Conservation (phyloP, 2,329 filamentous ascomycete species). For the Ophiognomonia clavigignenti-juglandacearum region DNA sequence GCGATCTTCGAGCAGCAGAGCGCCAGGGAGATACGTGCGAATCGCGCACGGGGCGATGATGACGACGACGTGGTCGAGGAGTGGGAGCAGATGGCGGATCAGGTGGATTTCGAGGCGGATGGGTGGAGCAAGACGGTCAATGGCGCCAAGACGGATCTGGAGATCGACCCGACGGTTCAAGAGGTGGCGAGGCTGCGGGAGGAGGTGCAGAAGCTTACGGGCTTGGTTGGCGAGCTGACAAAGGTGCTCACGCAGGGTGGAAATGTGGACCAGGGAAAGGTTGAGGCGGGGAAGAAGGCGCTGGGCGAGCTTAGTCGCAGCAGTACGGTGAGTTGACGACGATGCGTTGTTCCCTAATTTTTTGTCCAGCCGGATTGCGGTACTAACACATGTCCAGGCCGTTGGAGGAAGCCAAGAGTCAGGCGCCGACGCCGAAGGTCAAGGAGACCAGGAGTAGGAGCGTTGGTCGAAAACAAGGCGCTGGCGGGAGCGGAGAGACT, state of each 20-base stretch:
- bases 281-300: constrained; percentile 8
- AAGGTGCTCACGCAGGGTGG: constrained; percentile 17
- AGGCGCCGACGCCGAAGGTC: not conserved
- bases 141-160: constrained; percentile 73
- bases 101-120: constrained; percentile 75
- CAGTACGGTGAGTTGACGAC: constrained; percentile 15
- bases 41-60: constrained; percentile 74
- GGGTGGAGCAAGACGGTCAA: constrained; percentile 81
- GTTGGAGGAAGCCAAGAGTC: constrained; percentile 10
- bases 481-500: too few relatives aligned
- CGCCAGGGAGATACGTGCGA: constrained; percentile 63
- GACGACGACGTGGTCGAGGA: constrained; percentile 88
- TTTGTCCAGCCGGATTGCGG: not conserved
- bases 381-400: not conserved
- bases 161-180: constrained; percentile 69
- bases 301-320: constrained; percentile 7
- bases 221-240: constrained; percentile 32
- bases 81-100: constrained; percentile 77
- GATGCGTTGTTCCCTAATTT: not conserved
- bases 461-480: not conserved
- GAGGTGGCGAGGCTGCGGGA: constrained; percentile 58
- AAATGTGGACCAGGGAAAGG: constrained; percentile 1
- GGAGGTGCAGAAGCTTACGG: constrained; percentile 55
- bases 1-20: constrained; percentile 65
- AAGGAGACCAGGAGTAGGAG: not conserved